Percentiles rank a stretch among this genome's conserved stretches.
Conservation (phyloP, 1,139 yeast genomes). For the Protomyces lactucae-debilis region DNA sequence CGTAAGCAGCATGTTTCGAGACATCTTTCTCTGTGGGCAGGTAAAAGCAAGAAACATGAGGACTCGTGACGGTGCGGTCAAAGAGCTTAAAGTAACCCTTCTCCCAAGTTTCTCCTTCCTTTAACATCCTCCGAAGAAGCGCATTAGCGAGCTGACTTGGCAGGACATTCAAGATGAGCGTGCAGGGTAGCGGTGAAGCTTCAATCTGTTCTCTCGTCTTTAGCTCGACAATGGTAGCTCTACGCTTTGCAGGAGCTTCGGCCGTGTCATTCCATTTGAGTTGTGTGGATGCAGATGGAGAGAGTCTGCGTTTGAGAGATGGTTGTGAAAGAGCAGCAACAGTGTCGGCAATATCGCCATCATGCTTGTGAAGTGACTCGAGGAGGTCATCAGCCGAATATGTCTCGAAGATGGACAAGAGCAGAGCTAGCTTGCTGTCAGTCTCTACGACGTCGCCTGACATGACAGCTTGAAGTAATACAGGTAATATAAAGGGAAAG, state of each 20-base stretch:
- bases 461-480: no score
- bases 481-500: no score
- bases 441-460: background rate
- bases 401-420: slow-evolving; percentile 35
- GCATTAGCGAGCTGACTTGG: slow-evolving; percentile 49
- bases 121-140: slow-evolving; percentile 44
- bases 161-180: slow-evolving; percentile 50
- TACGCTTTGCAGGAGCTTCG: background rate
- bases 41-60: slow-evolving; percentile 48
- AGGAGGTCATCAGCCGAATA: slow-evolving; percentile 36
- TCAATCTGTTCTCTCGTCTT: background rate
- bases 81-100: slow-evolving; percentile 53
- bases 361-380: slow-evolving; percentile 40
- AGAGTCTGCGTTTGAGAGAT: background rate
- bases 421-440: slow-evolving; percentile 37
- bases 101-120: slow-evolving; percentile 43
- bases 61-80: slow-evolving; percentile 55
- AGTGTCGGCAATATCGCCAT: slow-evolving; percentile 38
- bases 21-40: slow-evolving; percentile 38
- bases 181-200: slow-evolving; percentile 44
- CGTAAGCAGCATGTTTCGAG: slow-evolving; percentile 35
- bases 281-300: background rate
- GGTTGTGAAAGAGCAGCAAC: slow-evolving; percentile 32
- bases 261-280: background rate
- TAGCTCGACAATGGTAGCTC: background rate